Percentiles rank a stretch among this genome's conserved stretches.
phyloP scores from a whole-genome alignment of 768 basidiomycete genomes.

The Terana coerulea region DNA sequence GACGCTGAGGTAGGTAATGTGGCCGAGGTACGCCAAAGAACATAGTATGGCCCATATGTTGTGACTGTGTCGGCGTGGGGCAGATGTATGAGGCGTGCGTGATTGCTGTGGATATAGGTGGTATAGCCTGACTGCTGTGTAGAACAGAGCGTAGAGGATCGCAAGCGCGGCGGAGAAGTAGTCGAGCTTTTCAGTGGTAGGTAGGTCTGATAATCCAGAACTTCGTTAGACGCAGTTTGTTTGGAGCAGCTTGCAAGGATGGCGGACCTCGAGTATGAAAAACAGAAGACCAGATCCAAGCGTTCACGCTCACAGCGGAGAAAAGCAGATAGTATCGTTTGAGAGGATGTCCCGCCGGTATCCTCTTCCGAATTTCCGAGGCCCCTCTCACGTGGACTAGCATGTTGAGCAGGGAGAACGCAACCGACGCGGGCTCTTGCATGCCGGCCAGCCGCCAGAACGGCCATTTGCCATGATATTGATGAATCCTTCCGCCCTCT shows the following conservation, averaged over 20 bases:
- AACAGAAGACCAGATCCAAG: conserved; percentile 89
- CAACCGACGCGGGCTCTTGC: conserved; percentile 92
- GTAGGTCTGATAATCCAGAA: conserved; percentile 50
- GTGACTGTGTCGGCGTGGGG: conserved; percentile 13
- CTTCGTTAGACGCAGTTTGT: conserved; percentile 8
- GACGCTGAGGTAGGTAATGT: conserved; percentile 74
- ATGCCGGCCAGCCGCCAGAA: conserved; percentile 86
- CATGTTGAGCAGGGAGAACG: conserved; percentile 86
- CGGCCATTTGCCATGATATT: conserved; percentile 97
- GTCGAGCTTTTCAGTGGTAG: conserved; percentile 84
- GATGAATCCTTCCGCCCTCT: conserved; percentile 47
- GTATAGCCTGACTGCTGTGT: conserved; percentile 70
- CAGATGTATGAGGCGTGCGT: conserved; percentile 15
- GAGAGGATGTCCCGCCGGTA: conserved; percentile 66
- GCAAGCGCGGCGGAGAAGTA: conserved; percentile 92
- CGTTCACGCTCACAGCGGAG: conserved; percentile 73
- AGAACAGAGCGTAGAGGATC: conserved; percentile 79
- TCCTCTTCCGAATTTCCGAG: conserved; percentile 37
- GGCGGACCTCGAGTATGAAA: conserved; percentile 89
- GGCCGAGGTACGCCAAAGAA: conserved; percentile 54
- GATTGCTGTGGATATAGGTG: conserved; percentile 55
- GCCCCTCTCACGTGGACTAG: conserved; percentile 67
- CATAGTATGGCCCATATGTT: conserved; percentile 49
- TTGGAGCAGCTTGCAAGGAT: background rate
- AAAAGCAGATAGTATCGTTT: conserved; percentile 61